Evolutionary conservation across 495 filamentous ascomycete genomes (phyloP).

Genomic region (Hypoxylon fragiforme): DNA sequence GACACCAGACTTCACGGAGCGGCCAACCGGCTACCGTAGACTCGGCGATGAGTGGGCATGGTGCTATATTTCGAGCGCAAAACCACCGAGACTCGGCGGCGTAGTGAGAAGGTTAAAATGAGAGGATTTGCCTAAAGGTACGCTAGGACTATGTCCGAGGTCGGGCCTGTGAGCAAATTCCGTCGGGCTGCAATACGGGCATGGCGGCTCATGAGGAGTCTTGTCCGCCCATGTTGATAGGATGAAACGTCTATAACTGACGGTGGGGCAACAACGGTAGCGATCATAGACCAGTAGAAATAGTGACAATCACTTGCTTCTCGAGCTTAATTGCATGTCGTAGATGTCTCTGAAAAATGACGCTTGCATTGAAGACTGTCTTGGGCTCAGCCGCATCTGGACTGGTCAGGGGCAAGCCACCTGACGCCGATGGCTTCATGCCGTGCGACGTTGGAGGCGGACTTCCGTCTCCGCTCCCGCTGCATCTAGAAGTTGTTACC

Average conservation of each 20-base stretch:
- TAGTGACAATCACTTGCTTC: no score
- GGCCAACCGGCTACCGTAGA: constrained; percentile 34
- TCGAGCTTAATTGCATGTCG: no score
- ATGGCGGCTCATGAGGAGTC: neutral
- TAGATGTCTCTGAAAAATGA: no score
- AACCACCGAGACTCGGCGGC: constrained; percentile 56
- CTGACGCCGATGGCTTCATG: constrained; percentile 18
- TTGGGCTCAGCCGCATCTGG: constrained; percentile 4
- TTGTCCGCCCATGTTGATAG: neutral
- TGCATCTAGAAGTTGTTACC: neutral
- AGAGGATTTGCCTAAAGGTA: constrained; percentile 63
- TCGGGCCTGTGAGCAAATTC: constrained; percentile 16
- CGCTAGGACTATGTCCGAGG: constrained; percentile 54
- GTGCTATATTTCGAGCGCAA: constrained; percentile 59
- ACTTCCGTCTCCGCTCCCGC: constrained; percentile 13
- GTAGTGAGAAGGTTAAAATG: constrained; percentile 54
- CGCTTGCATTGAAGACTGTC: no score
- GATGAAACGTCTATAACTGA: neutral
- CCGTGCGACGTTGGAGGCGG: constrained; percentile 17
- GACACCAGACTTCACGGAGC: constrained; percentile 33
- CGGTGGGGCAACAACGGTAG: neutral
- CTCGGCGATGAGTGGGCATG: constrained; percentile 58
- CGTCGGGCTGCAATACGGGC: neutral
- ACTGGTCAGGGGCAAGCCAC: constrained; percentile 12
- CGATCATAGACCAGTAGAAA: neutral